Conservation (phyloP, 2,329 filamentous ascomycete genomes). For the Ploettnerulaceae sp. region DNA sequence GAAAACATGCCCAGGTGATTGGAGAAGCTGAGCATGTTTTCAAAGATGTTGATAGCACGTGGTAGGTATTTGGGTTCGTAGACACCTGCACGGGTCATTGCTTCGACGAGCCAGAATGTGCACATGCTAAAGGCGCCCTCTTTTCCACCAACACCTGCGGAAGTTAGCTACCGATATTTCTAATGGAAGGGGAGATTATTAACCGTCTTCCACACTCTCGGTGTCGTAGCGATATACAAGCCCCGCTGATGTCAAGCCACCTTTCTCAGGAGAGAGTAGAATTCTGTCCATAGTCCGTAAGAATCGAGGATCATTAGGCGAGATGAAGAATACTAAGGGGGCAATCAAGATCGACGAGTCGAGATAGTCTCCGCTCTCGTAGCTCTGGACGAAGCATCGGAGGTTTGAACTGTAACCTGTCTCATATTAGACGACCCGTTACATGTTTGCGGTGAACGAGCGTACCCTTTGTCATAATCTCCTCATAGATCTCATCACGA, state of each 20-base stretch:
- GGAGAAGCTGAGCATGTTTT: slow-evolving; percentile 71
- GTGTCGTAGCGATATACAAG: slow-evolving; percentile 74
- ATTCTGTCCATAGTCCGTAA: slow-evolving; percentile 67
- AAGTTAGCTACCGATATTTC: slow-evolving; percentile 12
- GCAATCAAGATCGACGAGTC: slow-evolving; percentile 74
- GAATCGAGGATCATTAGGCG: slow-evolving; percentile 73
- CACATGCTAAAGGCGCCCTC: slow-evolving; percentile 80
- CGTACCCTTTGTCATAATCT: slow-evolving; percentile 66
- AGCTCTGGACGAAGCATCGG: slow-evolving; percentile 69
- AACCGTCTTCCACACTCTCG: slow-evolving; percentile 63
- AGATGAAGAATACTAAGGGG: slow-evolving; percentile 74
- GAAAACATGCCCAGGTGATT: slow-evolving; percentile 77
- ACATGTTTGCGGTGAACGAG: background rate
- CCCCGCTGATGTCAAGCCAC: slow-evolving; percentile 68
- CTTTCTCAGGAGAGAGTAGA: slow-evolving; percentile 66
- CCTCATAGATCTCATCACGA: slow-evolving; percentile 65
- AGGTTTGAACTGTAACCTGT: slow-evolving; percentile 65
- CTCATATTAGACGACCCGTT: background rate
- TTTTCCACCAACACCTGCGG: slow-evolving; percentile 61
- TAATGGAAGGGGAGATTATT: slow-evolving; percentile 1
- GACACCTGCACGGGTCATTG: slow-evolving; percentile 62
- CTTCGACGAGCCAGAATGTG: slow-evolving; percentile 79
- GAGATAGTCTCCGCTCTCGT: slow-evolving; percentile 63
- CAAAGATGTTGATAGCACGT: slow-evolving; percentile 63
- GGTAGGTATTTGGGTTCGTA: slow-evolving; percentile 62